Evolutionary conservation across 495 filamentous ascomycete genomes (phyloP).

Genomic region (Podospora fimiseda): DNA sequence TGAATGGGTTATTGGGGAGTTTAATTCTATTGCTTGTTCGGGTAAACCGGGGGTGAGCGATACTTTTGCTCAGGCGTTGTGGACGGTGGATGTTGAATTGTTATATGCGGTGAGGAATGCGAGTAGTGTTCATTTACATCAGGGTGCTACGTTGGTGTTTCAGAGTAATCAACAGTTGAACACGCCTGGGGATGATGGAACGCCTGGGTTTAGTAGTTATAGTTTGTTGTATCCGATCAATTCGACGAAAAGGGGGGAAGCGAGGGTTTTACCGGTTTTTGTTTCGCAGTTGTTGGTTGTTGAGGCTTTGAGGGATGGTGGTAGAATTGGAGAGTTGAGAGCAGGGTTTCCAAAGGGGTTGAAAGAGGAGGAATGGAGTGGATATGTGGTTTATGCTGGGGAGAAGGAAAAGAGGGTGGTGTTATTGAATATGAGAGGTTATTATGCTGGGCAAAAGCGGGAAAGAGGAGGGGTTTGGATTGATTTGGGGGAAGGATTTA

Average conservation of each 20-base stretch:
- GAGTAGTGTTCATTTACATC: conserved; percentile 17
- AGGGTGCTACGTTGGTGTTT: conserved; percentile 18
- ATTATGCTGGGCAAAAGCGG: conserved; percentile 8
- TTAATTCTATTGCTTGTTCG: conserved; percentile 22
- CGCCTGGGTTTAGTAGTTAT: conserved; percentile 19
- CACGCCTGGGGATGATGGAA: conserved; percentile 19
- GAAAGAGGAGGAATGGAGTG: conserved; percentile 9
- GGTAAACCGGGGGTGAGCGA: conserved; percentile 28
- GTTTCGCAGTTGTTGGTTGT: conserved; percentile 17
- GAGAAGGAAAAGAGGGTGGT: conserved; percentile 8
- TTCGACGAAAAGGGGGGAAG: conserved; percentile 13
- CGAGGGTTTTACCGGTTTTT: conserved; percentile 17
- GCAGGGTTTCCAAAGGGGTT: conserved; percentile 7
- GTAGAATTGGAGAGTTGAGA: conserved; percentile 12
- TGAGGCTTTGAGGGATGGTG: conserved; percentile 11
- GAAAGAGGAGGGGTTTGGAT: conserved; percentile 1
- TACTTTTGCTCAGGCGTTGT: conserved; percentile 20
- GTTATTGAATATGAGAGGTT: conserved; percentile 17
- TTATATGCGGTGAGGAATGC: conserved; percentile 18
- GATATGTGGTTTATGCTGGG: conserved; percentile 10
- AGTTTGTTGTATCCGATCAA: conserved; percentile 15
- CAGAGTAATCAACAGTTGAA: conserved; percentile 20
- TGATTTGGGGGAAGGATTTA: conserved; percentile 12
- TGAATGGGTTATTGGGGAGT: conserved; percentile 19
- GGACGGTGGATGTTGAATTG: conserved; percentile 18